Evolutionary conservation across 2,329 filamentous ascomycete genomes (phyloP).

Genomic region (Daldinia sp.): DNA sequence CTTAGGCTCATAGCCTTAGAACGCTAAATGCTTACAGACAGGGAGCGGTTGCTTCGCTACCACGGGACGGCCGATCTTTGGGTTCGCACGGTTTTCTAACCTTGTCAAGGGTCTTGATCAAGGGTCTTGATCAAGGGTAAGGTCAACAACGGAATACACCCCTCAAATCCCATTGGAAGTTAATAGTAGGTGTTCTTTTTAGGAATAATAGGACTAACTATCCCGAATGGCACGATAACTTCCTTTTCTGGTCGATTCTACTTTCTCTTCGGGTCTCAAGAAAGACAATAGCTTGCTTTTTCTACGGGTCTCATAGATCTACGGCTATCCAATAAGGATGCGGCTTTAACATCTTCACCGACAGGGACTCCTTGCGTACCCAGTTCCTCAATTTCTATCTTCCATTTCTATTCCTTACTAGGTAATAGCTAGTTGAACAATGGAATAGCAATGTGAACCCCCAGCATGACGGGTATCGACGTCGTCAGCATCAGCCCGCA

Average conservation of each 20-base stretch:
- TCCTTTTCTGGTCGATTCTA: conserved; percentile 16
- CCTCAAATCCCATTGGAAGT: conserved; percentile 19
- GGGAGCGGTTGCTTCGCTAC: conserved; percentile 2
- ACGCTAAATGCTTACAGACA: conserved; percentile 30
- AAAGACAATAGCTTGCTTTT: background rate
- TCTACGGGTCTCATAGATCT: conserved; percentile 8
- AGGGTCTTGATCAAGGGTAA: no score
- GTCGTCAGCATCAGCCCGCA: conserved; percentile 35
- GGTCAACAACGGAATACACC: conserved; percentile 4
- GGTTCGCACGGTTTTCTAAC: conserved; percentile 13
- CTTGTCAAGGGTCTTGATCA: conserved; percentile 10
- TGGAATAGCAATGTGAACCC: conserved; percentile 4
- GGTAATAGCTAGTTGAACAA: conserved; percentile 11
- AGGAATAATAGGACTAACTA: background rate
- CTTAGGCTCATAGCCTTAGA: conserved; percentile 22
- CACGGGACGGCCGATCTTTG: conserved; percentile 28
- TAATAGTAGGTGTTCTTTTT: conserved; percentile 1
- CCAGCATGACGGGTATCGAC: conserved; percentile 21
- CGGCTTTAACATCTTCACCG: background rate
- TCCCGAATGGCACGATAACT: conserved; percentile 6
- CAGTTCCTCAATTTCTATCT: background rate
- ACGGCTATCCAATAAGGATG: conserved; percentile 10
- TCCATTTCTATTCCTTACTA: conserved; percentile 28
- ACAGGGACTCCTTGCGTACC: background rate
- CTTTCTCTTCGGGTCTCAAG: background rate